Evolutionary conservation across 1,284 basidiomycete species (phyloP).

Genomic region (Cryptococcus sp.): DNA sequence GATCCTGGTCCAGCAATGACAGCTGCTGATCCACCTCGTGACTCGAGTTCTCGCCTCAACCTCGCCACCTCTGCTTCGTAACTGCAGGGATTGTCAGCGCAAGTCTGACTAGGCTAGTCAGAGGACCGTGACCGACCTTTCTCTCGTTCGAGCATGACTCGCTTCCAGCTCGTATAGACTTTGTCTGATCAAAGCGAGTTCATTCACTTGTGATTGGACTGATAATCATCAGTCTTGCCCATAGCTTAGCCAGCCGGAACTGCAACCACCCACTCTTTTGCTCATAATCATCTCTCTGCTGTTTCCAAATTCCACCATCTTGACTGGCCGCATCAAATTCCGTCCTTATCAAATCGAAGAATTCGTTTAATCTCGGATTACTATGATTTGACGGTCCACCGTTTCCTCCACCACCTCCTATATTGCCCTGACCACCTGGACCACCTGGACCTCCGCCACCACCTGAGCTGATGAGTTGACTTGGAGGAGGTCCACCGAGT

Average conservation of each 20-base stretch:
- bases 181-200: conserved; percentile 67
- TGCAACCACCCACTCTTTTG: conserved; percentile 62
- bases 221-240: neutral
- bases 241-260: neutral
- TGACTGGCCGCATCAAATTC: conserved; percentile 77
- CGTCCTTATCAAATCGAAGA: conserved; percentile 74
- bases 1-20: conserved; percentile 28
- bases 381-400: neutral
- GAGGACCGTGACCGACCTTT: conserved; percentile 48
- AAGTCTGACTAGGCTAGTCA: no score
- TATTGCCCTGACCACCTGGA: no score
- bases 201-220: conserved; percentile 68
- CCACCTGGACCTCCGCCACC: no score
- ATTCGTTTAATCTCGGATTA: conserved; percentile 61
- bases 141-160: conserved; percentile 64
- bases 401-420: neutral
- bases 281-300: conserved; percentile 85
- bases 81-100: conserved; percentile 22
- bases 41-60: conserved; percentile 61
- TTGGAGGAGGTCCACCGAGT: conserved; percentile 3
- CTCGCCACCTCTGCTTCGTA: conserved; percentile 70
- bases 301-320: conserved; percentile 65
- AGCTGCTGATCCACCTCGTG: conserved; percentile 29
- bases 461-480: neutral
- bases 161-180: conserved; percentile 72